Percentiles rank a stretch among this genome's conserved stretches.
Evolutionary conservation across 768 basidiomycete genomes (phyloP).

Genomic region (Omphalotus guepiniiformis): DNA sequence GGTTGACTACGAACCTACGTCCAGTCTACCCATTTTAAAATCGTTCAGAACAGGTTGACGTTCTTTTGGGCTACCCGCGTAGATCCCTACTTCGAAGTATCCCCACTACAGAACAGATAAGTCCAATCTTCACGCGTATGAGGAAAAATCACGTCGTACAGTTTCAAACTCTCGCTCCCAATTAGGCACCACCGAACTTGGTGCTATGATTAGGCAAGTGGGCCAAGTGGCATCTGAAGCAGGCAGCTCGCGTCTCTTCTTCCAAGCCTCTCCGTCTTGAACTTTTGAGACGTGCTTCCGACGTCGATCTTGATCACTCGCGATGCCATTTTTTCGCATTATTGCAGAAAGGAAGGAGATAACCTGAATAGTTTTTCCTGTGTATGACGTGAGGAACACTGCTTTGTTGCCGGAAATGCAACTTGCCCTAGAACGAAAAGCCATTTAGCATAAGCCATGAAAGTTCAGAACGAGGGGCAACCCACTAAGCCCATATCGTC

Average conservation of each 20-base stretch:
- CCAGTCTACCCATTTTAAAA: constrained; percentile 79
- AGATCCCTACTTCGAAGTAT: constrained; percentile 84
- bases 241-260: constrained; percentile 47
- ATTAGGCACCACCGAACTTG: constrained; percentile 77
- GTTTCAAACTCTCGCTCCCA: constrained; percentile 89
- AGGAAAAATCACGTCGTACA: constrained; percentile 34
- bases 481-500: constrained; percentile 91
- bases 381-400: constrained; percentile 13
- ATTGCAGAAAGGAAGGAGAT: constrained; percentile 87
- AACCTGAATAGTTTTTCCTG: constrained; percentile 95
- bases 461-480: constrained; percentile 7
- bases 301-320: constrained; percentile 62
- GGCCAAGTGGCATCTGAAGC: constrained; percentile 73
- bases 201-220: constrained; percentile 85
- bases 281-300: constrained; percentile 60
- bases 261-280: constrained; percentile 58
- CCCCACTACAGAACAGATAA: constrained; percentile 65
- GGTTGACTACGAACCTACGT: constrained; percentile 58
- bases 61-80: constrained; percentile 48
- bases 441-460: neutral
- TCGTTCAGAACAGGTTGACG: constrained; percentile 57
- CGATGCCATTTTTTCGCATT: constrained; percentile 75
- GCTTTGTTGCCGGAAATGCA: neutral
- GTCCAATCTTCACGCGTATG: neutral
- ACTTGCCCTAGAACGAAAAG: constrained; percentile 21